A percentile compares a stretch with the other conserved stretches of the same genome.
Conservation (phyloP, 2,329 filamentous ascomycete species). For the Clonostachys solani region DNA sequence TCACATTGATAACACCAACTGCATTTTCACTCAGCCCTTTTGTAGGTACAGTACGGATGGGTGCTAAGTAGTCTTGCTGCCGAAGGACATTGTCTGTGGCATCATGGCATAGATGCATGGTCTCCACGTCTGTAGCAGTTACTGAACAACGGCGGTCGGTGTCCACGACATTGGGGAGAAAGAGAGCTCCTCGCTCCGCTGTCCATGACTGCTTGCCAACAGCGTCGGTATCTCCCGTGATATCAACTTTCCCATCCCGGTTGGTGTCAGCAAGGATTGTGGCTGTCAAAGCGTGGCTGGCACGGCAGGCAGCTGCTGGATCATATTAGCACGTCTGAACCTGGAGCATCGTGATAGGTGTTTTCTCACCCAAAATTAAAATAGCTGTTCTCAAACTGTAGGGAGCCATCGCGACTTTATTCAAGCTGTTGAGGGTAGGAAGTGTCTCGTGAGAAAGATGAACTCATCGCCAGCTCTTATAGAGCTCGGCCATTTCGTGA, state of each 20-base stretch:
- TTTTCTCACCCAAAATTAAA: too few relatives aligned
- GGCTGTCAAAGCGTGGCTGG: slow-evolving; percentile 1
- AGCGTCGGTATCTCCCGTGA: slow-evolving; percentile 10
- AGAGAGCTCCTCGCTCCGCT: slow-evolving; percentile 18
- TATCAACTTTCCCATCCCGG: slow-evolving; percentile 23
- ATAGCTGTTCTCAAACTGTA: too few relatives aligned
- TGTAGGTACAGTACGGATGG: slow-evolving; percentile 21
- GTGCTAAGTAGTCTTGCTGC: slow-evolving; percentile 20
- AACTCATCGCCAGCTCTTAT: too few relatives aligned
- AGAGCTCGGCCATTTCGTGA: too few relatives aligned
- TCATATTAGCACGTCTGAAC: too few relatives aligned
- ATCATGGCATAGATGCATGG: slow-evolving; percentile 21
- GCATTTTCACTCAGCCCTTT: slow-evolving; percentile 4
- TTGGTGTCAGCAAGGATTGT: slow-evolving; percentile 24
- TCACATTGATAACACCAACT: slow-evolving; percentile 10
- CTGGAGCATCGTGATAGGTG: too few relatives aligned
- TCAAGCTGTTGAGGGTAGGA: too few relatives aligned
- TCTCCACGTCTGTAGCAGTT: too few relatives aligned
- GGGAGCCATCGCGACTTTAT: too few relatives aligned
- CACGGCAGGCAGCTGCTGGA: too few relatives aligned
- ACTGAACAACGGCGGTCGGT: slow-evolving; percentile 20
- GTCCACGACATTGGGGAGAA: slow-evolving; percentile 28
- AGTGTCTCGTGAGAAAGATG: too few relatives aligned
- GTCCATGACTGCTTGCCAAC: slow-evolving; percentile 15
- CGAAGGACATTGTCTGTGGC: slow-evolving; percentile 24